These are phyloP conservation scores for Cladosporium velox DNA, from an alignment of 2,329 filamentous ascomycete genomes.

Conservation along the genomic window DNA sequence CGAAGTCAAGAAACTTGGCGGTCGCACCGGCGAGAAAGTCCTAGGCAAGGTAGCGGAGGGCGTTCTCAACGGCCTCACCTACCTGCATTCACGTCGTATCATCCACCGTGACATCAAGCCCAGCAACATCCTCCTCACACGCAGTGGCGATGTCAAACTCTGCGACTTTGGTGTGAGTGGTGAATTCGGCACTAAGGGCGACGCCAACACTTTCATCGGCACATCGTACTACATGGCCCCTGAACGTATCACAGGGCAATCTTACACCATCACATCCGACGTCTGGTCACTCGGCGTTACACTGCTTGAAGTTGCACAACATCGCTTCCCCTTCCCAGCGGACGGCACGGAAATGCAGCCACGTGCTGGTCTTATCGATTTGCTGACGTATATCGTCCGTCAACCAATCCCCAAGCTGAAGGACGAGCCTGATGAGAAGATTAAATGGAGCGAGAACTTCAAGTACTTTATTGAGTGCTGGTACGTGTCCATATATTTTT, in stretches of 20 bases:
- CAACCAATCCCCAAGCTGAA: constrained; percentile 94
- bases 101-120: constrained; percentile 99
- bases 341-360: constrained; percentile 96
- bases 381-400: constrained; percentile 95
- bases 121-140: constrained; percentile 91
- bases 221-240: constrained; percentile 99
- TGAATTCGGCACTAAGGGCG: constrained; percentile 97
- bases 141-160: constrained; percentile 90
- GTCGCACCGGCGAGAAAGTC: constrained; percentile 94
- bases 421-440: constrained; percentile 75
- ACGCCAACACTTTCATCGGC: constrained; percentile 98
- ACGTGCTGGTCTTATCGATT: constrained; percentile 86
- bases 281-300: constrained; percentile 98
- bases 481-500: constrained; percentile 59
- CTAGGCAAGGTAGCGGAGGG: constrained; percentile 95
- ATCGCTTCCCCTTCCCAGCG: constrained; percentile 96
- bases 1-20: constrained; percentile 93
- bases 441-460: constrained; percentile 95
- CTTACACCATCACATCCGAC: constrained; percentile 97
- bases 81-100: constrained; percentile 92
- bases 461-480: constrained; percentile 99
- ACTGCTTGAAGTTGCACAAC: constrained; percentile 96
- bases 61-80: constrained; percentile 88
- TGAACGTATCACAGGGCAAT: constrained; percentile 94
- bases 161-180: constrained; percentile 98